A percentile compares a stretch with the other conserved stretches of the same genome.
These are phyloP conservation scores for Inonotus obliquus DNA, from an alignment of 1,284 basidiomycete species.

Conservation along the genomic window DNA sequence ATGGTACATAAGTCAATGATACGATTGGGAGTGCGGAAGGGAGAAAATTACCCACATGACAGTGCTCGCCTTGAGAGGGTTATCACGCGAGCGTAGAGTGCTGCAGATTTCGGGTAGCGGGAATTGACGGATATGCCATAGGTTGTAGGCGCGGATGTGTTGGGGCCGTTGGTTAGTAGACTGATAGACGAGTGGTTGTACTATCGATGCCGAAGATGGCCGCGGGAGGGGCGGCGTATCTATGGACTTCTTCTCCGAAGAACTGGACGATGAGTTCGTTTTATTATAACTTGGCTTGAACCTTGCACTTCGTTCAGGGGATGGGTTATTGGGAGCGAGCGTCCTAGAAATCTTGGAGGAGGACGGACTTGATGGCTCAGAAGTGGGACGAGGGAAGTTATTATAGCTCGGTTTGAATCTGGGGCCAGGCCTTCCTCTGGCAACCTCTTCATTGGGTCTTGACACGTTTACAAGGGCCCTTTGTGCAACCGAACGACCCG, in stretches of 20 bases:
- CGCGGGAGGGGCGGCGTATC: not conserved
- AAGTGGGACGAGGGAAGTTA: not conserved
- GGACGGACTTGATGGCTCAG: not conserved
- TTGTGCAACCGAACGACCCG: not conserved
- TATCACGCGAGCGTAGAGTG: conserved; percentile 34
- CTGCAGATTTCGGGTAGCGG: conserved; percentile 46
- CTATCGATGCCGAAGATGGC: not conserved
- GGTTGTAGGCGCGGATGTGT: conserved; percentile 49
- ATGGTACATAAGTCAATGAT: not conserved
- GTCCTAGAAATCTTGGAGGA: not conserved
- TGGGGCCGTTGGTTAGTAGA: conserved; percentile 33
- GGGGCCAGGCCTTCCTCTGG: not conserved
- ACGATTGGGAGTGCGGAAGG: not conserved
- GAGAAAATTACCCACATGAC: conserved; percentile 44
- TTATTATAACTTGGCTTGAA: not conserved
- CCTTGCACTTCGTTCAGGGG: not conserved
- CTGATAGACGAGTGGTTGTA: not conserved
- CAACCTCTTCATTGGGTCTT: not conserved
- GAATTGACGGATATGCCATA: conserved; percentile 45
- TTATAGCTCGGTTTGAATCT: conserved; percentile 1
- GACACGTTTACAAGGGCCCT: not conserved
- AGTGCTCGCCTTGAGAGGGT: conserved; percentile 47
- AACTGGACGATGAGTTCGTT: conserved; percentile 15
- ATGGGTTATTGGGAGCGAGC: not conserved
- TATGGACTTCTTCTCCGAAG: not conserved